Percentiles rank a stretch among this genome's conserved stretches.
phyloP scores from a whole-genome alignment of 805 yeast genomes.

The Barnettozyma botsteinii region DNA sequence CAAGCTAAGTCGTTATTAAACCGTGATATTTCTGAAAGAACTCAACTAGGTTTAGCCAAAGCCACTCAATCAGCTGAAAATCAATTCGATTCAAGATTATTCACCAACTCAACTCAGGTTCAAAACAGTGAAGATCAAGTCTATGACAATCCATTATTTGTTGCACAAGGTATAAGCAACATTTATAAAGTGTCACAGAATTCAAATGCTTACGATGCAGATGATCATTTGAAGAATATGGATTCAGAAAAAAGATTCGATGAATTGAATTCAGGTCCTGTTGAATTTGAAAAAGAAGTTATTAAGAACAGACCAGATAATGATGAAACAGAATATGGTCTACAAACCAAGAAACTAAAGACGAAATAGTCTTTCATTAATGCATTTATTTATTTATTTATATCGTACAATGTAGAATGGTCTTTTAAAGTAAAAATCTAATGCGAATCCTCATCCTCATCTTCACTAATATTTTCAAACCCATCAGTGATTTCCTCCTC shows the following conservation, averaged over 20 bases:
- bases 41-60: constrained; percentile 44
- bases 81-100: constrained; percentile 56
- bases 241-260: constrained; percentile 20
- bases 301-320: constrained; percentile 5
- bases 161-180: constrained; percentile 43
- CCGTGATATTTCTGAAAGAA: constrained; percentile 51
- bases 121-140: constrained; percentile 40
- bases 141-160: constrained; percentile 56
- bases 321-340: constrained; percentile 22
- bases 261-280: constrained; percentile 32
- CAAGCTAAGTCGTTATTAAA: constrained; percentile 40
- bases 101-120: constrained; percentile 39
- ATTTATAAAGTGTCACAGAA: constrained; percentile 41
- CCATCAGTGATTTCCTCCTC: constrained; percentile 15
- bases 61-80: constrained; percentile 34
- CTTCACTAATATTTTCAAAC: constrained; percentile 3
- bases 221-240: constrained; percentile 13
- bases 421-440: no score
- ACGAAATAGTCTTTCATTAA: constrained; percentile 1
- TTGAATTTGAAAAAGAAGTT: constrained; percentile 39
- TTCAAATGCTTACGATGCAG: constrained; percentile 20
- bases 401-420: not conserved
- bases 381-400: not conserved
- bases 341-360: constrained; percentile 18
- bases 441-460: constrained; percentile 10